Conservation (phyloP, 208 protist species). For the Wallacemonas sp. region DNA sequence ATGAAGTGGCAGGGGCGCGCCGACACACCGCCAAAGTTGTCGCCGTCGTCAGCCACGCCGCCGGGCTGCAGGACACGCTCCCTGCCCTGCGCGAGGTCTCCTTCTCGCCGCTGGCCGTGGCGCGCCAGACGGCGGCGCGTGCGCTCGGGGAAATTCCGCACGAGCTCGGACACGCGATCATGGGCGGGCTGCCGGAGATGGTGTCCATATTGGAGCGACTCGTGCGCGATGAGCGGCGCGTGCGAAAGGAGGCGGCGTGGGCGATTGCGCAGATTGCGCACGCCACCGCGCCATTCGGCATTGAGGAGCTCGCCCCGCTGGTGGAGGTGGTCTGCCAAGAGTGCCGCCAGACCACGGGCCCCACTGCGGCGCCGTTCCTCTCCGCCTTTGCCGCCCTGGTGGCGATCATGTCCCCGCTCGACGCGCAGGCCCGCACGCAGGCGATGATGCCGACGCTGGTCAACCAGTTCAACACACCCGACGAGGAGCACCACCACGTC, state of each 20-base stretch:
- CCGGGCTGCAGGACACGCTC: constrained; percentile 96
- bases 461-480: constrained; percentile 92
- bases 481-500: constrained; percentile 99
- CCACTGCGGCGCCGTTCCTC: constrained; percentile 96
- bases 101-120: constrained; percentile 96
- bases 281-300: constrained; percentile 97
- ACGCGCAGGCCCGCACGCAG: constrained; percentile 96
- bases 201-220: constrained; percentile 97
- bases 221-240: constrained; percentile 94
- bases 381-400: constrained; percentile 99
- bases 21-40: constrained; percentile 98
- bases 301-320: constrained; percentile 97
- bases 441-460: constrained; percentile 97
- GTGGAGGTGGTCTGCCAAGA: constrained; percentile 97
- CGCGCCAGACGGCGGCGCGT: constrained; percentile 97
- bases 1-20: constrained; percentile 97
- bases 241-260: constrained; percentile 96
- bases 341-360: constrained; percentile 92
- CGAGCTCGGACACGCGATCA: constrained; percentile 96
- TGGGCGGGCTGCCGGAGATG: constrained; percentile 95
- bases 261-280: constrained; percentile 97
- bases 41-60: constrained; percentile 96
- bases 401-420: constrained; percentile 98
- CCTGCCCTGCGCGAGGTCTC: constrained; percentile 98
- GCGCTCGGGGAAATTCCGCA: constrained; percentile 98